phyloP scores from a whole-genome alignment of 202 grass and related monocot species.

The Musa balbisiana region DNA sequence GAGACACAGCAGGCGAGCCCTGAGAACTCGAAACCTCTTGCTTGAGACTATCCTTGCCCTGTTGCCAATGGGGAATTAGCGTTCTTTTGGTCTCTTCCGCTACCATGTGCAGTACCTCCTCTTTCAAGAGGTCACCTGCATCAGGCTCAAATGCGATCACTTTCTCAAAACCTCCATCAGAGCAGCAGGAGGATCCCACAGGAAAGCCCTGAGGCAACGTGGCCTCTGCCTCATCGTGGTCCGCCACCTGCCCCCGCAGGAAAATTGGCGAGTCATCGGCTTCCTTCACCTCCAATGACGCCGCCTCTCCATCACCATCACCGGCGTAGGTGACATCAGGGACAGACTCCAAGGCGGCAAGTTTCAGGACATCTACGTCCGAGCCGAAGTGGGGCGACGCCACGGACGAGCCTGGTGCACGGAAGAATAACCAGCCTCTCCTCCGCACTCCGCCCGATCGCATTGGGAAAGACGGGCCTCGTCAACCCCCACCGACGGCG shows the following conservation, averaged over 20 bases:
- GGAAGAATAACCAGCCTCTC: background rate
- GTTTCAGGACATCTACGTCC: background rate
- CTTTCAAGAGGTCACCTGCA: background rate
- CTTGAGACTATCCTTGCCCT: background rate
- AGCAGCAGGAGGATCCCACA: no score
- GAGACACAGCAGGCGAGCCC: background rate
- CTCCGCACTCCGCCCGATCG: background rate
- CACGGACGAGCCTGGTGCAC: background rate
- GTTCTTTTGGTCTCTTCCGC: background rate
- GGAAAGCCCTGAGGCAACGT: background rate
- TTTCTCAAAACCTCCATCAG: background rate
- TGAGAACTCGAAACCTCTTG: background rate
- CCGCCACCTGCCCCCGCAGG: background rate
- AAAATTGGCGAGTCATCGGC: background rate
- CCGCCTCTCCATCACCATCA: background rate
- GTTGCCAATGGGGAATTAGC: background rate
- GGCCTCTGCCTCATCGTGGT: background rate
- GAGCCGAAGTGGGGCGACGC: background rate
- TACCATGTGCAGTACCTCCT: background rate
- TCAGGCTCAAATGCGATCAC: background rate
- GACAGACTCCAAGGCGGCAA: background rate
- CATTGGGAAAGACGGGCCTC: background rate
- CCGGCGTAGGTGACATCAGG: background rate
- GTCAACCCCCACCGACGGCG: background rate
- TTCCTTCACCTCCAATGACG: background rate